Percentiles rank a stretch among this genome's conserved stretches.
phyloP scores from a whole-genome alignment of 495 filamentous ascomycete species.

The Penicillium egyptiacum region DNA sequence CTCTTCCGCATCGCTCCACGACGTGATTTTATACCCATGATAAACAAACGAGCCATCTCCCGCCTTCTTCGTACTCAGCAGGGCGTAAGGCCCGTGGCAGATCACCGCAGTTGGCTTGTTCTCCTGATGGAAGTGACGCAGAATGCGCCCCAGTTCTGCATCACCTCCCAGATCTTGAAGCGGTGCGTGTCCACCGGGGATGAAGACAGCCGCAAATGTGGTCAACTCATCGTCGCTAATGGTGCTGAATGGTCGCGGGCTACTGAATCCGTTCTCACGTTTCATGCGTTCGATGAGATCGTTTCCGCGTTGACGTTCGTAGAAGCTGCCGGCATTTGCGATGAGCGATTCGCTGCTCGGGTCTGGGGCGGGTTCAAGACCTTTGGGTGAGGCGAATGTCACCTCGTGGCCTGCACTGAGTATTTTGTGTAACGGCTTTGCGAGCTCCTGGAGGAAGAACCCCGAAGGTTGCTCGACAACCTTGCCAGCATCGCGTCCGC shows the following conservation, averaged over 20 bases:
- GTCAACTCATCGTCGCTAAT: conserved; percentile 34
- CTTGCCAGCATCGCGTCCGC: conserved; percentile 25
- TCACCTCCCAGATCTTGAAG: conserved; percentile 39
- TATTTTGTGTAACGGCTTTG: conserved; percentile 39
- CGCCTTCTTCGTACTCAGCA: conserved; percentile 36
- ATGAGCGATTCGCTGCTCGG: conserved; percentile 38
- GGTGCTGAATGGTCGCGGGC: conserved; percentile 26
- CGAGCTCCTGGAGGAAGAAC: conserved; percentile 48
- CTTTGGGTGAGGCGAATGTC: conserved; percentile 41
- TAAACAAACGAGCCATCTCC: conserved; percentile 38
- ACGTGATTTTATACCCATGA: conserved; percentile 34
- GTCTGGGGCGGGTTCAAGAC: conserved; percentile 35
- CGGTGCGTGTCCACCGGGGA: conserved; percentile 46
- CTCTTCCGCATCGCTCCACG: conserved; percentile 37
- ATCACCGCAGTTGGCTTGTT: conserved; percentile 41
- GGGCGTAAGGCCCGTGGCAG: conserved; percentile 45
- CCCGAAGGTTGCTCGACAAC: conserved; percentile 39
- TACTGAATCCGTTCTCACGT: conserved; percentile 37
- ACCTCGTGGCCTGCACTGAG: conserved; percentile 40
- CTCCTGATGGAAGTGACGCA: conserved; percentile 36
- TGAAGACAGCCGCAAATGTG: conserved; percentile 38
- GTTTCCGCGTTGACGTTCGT: conserved; percentile 39
- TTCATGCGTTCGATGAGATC: conserved; percentile 41
- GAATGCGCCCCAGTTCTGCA: conserved; percentile 38
- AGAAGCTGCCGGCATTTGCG: conserved; percentile 42